Evolutionary conservation across 257 asterid species (phyloP), one percentile per base, ranked within the genome.

Genomic region (Lycium ferocissimum): DNA sequence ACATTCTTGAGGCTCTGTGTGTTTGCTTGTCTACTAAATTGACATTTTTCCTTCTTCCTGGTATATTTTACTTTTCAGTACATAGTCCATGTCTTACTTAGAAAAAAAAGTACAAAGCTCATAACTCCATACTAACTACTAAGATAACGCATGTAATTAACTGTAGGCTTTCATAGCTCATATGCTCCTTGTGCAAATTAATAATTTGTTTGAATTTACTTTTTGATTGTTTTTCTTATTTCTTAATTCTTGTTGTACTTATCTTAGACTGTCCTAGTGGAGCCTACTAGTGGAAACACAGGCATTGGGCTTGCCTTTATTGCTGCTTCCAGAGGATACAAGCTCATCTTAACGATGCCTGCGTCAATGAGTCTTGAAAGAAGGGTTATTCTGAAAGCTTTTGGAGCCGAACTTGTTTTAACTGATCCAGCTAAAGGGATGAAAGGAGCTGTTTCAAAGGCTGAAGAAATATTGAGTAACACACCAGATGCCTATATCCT

Each of bases 301-400:
- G 99, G 98, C 84, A 97, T 97, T 67, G 99, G 98, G 62, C 97
- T 97, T 57, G 98, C 99, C 81, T 97, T 97, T 87, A 95, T 97
- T 80, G 99, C 99, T 87, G 99, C 99, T 84, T 93, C 98, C 76
- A 95, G 88, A 90, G 98, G 98, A 88, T 97, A 97, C 90, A 97
- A 94, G 90, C 98, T 97, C 88, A 97, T 97, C 89, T 86, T 97
- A 89, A 95, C 99, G 9, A 95, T 97, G 99, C 99, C 99, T n/a
- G 94, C 99, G 35, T 97, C 99, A 88, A 97, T 97, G 98, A 97
- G 98, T 94, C 96, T 95, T 82, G 99, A 97, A 89, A 95, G 99
- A 92, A 93, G 98, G 91, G 98, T 97, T 83, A 95, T 97, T 89
- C 86, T 97, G 89, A 97, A 91, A 90, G 99, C 99, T 88, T 97